These are phyloP conservation scores for Claviceps capensis DNA, from an alignment of 2,329 filamentous ascomycete genomes.

Conservation along the genomic window DNA sequence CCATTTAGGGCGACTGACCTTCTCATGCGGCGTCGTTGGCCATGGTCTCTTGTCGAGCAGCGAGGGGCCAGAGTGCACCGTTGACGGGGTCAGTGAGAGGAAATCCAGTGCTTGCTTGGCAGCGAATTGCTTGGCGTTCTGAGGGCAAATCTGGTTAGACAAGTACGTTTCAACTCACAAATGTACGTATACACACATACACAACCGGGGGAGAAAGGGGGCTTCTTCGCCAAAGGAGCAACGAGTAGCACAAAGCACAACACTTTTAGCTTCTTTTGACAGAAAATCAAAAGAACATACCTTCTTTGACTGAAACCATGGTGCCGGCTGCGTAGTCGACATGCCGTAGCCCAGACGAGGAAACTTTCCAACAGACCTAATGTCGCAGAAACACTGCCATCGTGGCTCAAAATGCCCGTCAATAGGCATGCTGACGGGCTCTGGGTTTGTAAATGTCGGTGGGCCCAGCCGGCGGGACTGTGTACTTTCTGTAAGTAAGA, in stretches of 20 bases:
- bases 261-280: neutral
- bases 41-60: neutral
- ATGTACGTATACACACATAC: neutral
- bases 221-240: neutral
- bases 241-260: neutral
- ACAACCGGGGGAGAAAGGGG: neutral
- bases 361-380: constrained; percentile 13
- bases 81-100: constrained; percentile 13
- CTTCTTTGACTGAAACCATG: constrained; percentile 33
- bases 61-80: neutral
- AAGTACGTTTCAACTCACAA: neutral
- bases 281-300: constrained; percentile 10
- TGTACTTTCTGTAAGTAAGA: neutral
- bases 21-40: neutral
- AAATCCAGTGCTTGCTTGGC: constrained; percentile 33
- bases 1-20: neutral
- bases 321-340: constrained; percentile 13
- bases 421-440: constrained; percentile 10
- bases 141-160: neutral
- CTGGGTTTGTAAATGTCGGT: constrained; percentile 8
- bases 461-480: constrained; percentile 6
- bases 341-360: constrained; percentile 22
- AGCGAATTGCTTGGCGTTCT: constrained; percentile 38
- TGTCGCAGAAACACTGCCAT: constrained; percentile 15
- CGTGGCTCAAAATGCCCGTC: constrained; percentile 10